Evolutionary conservation across 768 basidiomycete species (phyloP).

Genomic region (Lyophyllum atratum): DNA sequence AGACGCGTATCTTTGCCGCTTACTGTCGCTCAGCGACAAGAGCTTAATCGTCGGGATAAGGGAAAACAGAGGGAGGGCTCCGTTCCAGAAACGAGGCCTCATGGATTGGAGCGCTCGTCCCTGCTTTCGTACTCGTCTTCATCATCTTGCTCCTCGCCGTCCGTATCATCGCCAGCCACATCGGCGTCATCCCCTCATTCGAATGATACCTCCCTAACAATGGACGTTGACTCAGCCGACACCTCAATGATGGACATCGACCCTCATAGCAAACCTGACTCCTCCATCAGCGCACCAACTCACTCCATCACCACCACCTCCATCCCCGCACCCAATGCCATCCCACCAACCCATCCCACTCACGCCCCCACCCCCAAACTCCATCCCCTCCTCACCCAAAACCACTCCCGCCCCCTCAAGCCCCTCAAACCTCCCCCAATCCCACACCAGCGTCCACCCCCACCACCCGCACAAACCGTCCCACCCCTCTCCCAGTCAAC

Average conservation of each 20-base stretch:
- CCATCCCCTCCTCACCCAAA: constrained; percentile 18
- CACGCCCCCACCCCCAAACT: constrained; percentile 10
- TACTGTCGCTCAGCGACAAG: neutral
- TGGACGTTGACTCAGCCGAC: constrained; percentile 9
- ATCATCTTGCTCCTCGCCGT: constrained; percentile 1
- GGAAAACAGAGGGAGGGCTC: constrained; percentile 7
- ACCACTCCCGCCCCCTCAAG: constrained; percentile 5
- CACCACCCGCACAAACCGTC: neutral
- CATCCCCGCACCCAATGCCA: neutral
- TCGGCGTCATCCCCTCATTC: constrained; percentile 6
- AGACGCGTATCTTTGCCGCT: constrained; percentile 2
- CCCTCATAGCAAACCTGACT: neutral
- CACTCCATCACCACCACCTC: neutral
- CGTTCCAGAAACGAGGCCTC: neutral
- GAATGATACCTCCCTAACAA: constrained; percentile 3
- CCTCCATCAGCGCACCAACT: neutral
- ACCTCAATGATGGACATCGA: neutral
- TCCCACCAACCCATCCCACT: neutral
- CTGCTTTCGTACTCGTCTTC: neutral
- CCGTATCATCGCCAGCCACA: constrained; percentile 3
- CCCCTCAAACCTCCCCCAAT: constrained; percentile 2
- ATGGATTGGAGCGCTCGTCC: neutral
- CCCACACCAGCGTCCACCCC: constrained; percentile 2
- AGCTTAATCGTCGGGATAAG: constrained; percentile 6
- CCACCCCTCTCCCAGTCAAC: constrained; percentile 19